A percentile compares a stretch with the other conserved stretches of the same genome.
These are phyloP conservation scores for Wallacemonas sp. DNA, from an alignment of 208 protist species.

Conservation along the genomic window DNA sequence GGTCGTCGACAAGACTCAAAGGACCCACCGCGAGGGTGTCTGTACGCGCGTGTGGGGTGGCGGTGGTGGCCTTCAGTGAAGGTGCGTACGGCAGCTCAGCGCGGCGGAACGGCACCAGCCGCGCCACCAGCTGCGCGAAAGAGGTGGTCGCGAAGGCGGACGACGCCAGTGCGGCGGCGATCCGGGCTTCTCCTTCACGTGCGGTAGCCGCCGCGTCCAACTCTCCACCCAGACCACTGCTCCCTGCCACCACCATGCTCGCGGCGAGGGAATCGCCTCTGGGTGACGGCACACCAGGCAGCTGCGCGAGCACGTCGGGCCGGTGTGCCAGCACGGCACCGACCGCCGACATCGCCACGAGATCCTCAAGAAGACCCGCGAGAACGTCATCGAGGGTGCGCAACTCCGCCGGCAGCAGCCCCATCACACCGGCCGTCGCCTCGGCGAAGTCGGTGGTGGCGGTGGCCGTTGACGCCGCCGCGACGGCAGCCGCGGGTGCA, in stretches of 20 bases:
- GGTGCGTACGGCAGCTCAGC: background rate
- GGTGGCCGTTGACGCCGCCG: background rate
- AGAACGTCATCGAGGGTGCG: constrained; percentile 4
- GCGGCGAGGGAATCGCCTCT: no score
- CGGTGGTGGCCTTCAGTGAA: background rate
- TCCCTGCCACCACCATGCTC: no score
- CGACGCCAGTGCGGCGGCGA: background rate
- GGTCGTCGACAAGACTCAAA: constrained; percentile 23
- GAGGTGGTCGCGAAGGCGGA: background rate
- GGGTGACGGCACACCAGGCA: background rate
- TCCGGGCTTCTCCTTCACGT: background rate
- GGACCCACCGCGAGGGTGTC: constrained; percentile 18
- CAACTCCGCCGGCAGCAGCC: constrained; percentile 4
- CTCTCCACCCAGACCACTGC: no score
- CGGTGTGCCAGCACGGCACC: no score
- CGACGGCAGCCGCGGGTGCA: background rate
- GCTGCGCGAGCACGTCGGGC: no score
- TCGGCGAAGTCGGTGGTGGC: no score
- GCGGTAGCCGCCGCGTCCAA: no score
- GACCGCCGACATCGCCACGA: background rate
- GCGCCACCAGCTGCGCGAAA: background rate
- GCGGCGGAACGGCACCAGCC: constrained; percentile 1
- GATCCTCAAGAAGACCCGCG: constrained; percentile 1
- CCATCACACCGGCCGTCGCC: background rate
- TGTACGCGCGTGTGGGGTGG: background rate